Base-by-base conservation (phyloP, 257 asterid genomes). In the Nyctanthes arbortristis region DNA sequence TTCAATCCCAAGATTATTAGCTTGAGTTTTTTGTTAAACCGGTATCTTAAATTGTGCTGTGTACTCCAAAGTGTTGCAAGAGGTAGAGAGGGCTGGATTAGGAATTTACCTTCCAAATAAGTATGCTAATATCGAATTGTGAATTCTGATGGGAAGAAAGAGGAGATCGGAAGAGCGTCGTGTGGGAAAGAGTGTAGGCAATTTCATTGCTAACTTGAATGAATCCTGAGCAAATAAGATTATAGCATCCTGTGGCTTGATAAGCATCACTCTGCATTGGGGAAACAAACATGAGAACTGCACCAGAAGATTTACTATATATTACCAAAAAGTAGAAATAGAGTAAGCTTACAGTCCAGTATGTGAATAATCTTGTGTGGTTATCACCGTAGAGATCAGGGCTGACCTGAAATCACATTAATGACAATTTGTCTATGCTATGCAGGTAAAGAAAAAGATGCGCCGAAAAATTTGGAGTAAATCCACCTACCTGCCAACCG, bases 171-270 rank as follows among this genome's bases (percentile, higher is more conserved):
- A n/a, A n/a, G n/a, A n/a, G n/a, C n/a, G n/a, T n/a, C n/a, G n/a
- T n/a, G n/a, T n/a, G n/a, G n/a, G n/a, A 74, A 92, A 89, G 88
- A 92, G 87, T n/a, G 97, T 96, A 5, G 69, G 96, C 97, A 58
- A 92, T 81, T 35, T 84, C 90, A 66, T 84, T 89, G 75, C 81
- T 92, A 61, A 89, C 81, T 84, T 92, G 97, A 83, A 92, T 89
- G 83, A 92, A 92, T 34, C 97, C 97, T 1, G 96, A 87, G 88
- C 97, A 92, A 0, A 92, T 87, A 36, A 92, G 89, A 72, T 92
- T 92, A 84, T 92, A 92, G 90, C 97, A 92, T 36, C 97, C 97
- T 0, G 97, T 92, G 35, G 97, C 95, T 82, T 92, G 96, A 83
- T 92, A 92, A 31, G 97, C 96, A 80, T 92, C 97, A 43, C 96